Evolutionary conservation across 306 rosid genomes (phyloP), one percentile per base, ranked within the genome.

Genomic region (Fagus crenata): DNA sequence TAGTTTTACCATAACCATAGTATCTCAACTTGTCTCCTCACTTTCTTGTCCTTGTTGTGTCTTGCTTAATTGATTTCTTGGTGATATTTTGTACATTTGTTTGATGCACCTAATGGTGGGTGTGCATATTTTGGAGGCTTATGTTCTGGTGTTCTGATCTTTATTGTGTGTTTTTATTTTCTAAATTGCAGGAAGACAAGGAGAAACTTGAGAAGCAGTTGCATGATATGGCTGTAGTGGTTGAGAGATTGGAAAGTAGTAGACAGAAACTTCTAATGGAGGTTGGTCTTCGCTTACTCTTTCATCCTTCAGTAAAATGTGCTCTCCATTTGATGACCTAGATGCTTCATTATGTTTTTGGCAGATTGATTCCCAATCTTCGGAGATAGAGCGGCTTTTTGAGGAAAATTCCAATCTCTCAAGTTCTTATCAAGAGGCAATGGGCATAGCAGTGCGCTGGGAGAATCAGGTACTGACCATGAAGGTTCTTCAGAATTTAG

Each of bases 211-310:
- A 95, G 89, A 82, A 87, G 85, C 93, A 85, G 86, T 81, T 92
- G 85, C 98, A 92, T 85, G 96, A 95, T 83, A 88, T 95, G 97
- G 98, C 98, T 28, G 84, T 95, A 58, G 97, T 81, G 60, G 84
- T 95, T 49, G 97, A 95, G 83, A 90, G 90, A 85, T 71, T 95
- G 91, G 98, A 95, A 84, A 90, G 85, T 79, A 92, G 98, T 72
- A 92, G 96, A 85, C 97, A 90, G 85, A 95, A 95, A 71, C 97
- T 95, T 87, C 84, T 95, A 39, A 86, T 78, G 78, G 97, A 90
- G 95, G 98, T 92, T 65, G 77, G 49, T 78, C 68, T 14, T 59
- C n/a, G 59, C 71, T 71, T 68, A 43, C 15, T 14, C 14, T 17
- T 63, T 81, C 73, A 15, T 14, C 53, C 60, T 51, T 70, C 17